Conservation (phyloP, 805 yeast species). For the Hanseniaspora thailandica region DNA sequence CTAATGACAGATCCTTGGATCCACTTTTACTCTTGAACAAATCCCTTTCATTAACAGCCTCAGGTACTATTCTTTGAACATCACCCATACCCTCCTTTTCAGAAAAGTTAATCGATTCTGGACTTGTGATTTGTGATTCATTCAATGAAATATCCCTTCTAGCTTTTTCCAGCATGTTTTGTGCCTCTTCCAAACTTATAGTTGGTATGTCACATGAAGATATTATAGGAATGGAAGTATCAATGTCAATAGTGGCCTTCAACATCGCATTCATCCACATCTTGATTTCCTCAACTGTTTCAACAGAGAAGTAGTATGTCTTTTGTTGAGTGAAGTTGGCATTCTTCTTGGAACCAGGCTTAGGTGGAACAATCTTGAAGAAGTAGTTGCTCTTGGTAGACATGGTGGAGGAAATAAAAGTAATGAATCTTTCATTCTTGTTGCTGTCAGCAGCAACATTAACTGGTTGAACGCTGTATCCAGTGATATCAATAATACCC, state of each 20-base stretch:
- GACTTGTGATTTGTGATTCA: background rate
- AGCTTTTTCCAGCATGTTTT: constrained; percentile 70
- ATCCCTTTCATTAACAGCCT: background rate
- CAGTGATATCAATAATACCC: constrained; percentile 90
- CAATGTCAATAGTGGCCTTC: constrained; percentile 93
- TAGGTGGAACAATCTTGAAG: constrained; percentile 90
- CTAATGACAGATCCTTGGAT: background rate
- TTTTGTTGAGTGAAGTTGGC: constrained; percentile 93
- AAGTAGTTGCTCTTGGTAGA: constrained; percentile 81
- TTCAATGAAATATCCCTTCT: constrained; percentile 40
- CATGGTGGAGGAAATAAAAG: constrained; percentile 82
- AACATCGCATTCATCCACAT: constrained; percentile 89
- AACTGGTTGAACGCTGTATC: constrained; percentile 73
- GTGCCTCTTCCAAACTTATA: constrained; percentile 74
- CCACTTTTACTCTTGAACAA: background rate
- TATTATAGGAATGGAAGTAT: constrained; percentile 81
- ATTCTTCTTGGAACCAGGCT: constrained; percentile 92
- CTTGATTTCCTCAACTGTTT: constrained; percentile 80
- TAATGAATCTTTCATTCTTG: constrained; percentile 74
- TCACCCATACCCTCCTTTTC: background rate
- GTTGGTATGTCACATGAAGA: constrained; percentile 95
- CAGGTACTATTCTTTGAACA: background rate
- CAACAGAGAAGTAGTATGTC: constrained; percentile 92
- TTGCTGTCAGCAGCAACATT: constrained; percentile 30
- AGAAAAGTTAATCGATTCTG: background rate